Evolutionary conservation across 441 rosid genomes (phyloP), one percentile per base, ranked within the genome.

Genomic region (Adansonia madagascariensis): DNA sequence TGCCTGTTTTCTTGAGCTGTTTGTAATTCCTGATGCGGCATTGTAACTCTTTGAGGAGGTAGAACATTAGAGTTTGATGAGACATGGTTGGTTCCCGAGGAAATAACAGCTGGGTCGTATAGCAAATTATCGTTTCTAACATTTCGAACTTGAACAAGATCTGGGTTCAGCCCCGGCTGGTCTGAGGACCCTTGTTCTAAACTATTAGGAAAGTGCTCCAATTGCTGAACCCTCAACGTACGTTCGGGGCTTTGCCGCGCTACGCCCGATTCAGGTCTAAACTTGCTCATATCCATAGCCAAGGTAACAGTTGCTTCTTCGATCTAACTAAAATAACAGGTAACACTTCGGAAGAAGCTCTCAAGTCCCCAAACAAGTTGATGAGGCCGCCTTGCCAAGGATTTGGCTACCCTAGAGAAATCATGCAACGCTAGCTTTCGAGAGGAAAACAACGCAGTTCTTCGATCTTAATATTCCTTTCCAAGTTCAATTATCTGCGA

Each of bases 191-290:
- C 64, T 41, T 85, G 82, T 44, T 80, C 84, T 52, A 79, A 57
- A 77, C 39, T 79, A 50, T 67, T 73, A 14, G 83, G 50, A 15
- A 75, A 82, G 55, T 72, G 81, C 52, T 78, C 84, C 52, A 70
- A 24, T n/a, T 79, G 81, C 3, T 78, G 84, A 80, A 80, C 69
- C 75, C 90, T 80, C 43, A 86, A 12, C 84, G 86, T 86, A 60
- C 84, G 88, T 47, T 88, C 86, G 70, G 86, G 79, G 82, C 87
- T 86, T 82, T 80, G 85, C 74, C 80, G 89, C 15, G 90, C 90
- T 35, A 86, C 82, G 67, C 86, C 90, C 17, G 85, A 80, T 53
- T 86, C 88, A 43, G 85, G 55, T 79, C 81, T 79, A 31, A 83
- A 82, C 71, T 56, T 75, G 52, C 77, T 73, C 72, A 67, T 75